phyloP scores from a whole-genome alignment of 2,329 filamentous ascomycete genomes.

The Xylariales sp. region DNA sequence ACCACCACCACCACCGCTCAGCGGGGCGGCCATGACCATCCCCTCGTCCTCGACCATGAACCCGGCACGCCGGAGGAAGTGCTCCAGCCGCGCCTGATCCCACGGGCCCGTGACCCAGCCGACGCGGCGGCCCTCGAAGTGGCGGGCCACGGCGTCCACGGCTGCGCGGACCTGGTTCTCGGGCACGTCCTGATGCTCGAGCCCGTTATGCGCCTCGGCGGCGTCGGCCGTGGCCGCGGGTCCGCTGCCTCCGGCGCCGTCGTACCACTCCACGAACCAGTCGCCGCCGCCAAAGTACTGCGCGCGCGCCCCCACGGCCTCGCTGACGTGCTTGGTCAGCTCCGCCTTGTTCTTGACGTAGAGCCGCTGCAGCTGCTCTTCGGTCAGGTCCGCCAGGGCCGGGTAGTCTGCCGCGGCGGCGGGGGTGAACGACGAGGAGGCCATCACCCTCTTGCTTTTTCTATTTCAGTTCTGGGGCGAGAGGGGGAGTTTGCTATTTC shows the following conservation, averaged over 20 bases:
- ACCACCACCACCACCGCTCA: too few species aligned
- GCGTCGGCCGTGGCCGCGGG: too few species aligned
- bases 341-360: constrained; percentile 14
- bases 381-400: not conserved
- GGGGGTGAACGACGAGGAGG: too few species aligned
- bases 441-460: too few species aligned
- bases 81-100: constrained; percentile 12
- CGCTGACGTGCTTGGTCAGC: constrained; percentile 14
- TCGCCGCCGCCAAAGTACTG: constrained; percentile 10
- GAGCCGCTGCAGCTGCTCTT: constrained; percentile 9
- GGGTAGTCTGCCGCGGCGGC: not conserved
- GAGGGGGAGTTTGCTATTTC: too few species aligned
- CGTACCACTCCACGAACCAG: constrained; percentile 13
- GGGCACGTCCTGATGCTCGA: constrained; percentile 12
- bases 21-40: constrained; percentile 10
- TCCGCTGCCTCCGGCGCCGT: constrained; percentile 1
- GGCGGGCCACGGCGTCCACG: constrained; percentile 8
- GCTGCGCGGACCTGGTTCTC: constrained; percentile 2
- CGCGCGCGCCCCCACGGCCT: constrained; percentile 9
- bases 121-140: constrained; percentile 7
- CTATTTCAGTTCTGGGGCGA: too few species aligned
- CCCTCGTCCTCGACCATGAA: constrained; percentile 10
- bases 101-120: constrained; percentile 14
- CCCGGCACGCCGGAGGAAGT: constrained; percentile 7
- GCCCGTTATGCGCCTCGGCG: constrained; percentile 10